Conservation (phyloP, 176 grass and related monocot species). For the Thinopyrum elongatum region DNA sequence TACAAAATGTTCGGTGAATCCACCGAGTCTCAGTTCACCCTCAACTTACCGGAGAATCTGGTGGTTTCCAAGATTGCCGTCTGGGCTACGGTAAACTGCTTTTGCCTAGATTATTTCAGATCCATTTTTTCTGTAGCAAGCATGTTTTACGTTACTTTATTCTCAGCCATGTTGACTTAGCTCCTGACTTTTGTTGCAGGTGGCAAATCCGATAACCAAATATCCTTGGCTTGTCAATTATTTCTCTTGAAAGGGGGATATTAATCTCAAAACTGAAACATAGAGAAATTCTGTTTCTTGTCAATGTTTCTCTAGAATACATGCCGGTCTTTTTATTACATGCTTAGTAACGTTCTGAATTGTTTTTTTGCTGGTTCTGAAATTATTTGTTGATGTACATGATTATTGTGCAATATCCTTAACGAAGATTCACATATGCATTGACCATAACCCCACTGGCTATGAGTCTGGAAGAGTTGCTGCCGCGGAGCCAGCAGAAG, state of each 20-base stretch:
- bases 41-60: slow-evolving; percentile 53
- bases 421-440: slow-evolving; percentile 75
- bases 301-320: neutral
- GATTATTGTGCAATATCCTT: slow-evolving; percentile 32
- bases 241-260: neutral
- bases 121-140: neutral
- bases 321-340: neutral
- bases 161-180: neutral
- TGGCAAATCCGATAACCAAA: slow-evolving; percentile 97
- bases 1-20: slow-evolving; percentile 94
- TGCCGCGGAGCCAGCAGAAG: slow-evolving; percentile 58
- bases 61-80: slow-evolving; percentile 78
- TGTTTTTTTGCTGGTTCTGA: too few relatives aligned
- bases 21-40: slow-evolving; percentile 42
- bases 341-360: neutral
- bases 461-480: slow-evolving; percentile 89
- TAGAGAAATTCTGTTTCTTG: neutral
- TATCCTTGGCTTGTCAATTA: slow-evolving; percentile 56
- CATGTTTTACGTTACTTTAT: neutral
- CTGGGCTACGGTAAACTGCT: slow-evolving; percentile 83
- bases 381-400: too few relatives aligned
- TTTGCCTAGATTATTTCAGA: neutral
- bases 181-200: slow-evolving; percentile 44
- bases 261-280: neutral
- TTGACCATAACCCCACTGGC: slow-evolving; percentile 78